Percentiles rank a stretch among this genome's conserved stretches.
phyloP scores from a whole-genome alignment of 2,329 filamentous ascomycete species.

The Penicillium griseofulvum region DNA sequence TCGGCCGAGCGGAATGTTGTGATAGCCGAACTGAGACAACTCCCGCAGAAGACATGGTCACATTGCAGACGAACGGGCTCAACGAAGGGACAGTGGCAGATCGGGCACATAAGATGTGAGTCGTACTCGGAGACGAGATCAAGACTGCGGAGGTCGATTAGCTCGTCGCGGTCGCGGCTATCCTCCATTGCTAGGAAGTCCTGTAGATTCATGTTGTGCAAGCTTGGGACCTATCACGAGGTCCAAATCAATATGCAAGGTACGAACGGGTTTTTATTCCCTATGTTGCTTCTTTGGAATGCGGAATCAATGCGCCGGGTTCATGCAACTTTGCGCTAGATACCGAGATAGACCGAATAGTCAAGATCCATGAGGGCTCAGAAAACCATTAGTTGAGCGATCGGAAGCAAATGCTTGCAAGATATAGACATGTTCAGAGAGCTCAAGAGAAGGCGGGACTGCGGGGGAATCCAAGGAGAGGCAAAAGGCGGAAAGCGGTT shows the following conservation, averaged over 20 bases:
- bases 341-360: slow-evolving; percentile 19
- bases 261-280: neutral
- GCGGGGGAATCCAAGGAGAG: slow-evolving; percentile 12
- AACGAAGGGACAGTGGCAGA: slow-evolving; percentile 63
- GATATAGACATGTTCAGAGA: slow-evolving; percentile 1
- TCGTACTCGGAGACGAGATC: slow-evolving; percentile 59
- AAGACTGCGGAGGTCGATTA: slow-evolving; percentile 56
- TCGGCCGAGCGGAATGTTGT: slow-evolving; percentile 32
- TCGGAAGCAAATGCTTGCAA: slow-evolving; percentile 1
- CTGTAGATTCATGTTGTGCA: slow-evolving; percentile 30
- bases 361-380: slow-evolving; percentile 22
- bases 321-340: slow-evolving; percentile 14
- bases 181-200: slow-evolving; percentile 34
- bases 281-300: slow-evolving; percentile 3
- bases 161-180: slow-evolving; percentile 27
- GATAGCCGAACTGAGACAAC: slow-evolving; percentile 55
- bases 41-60: slow-evolving; percentile 63
- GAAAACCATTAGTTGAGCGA: slow-evolving; percentile 3
- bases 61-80: slow-evolving; percentile 58
- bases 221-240: neutral
- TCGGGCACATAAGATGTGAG: slow-evolving; percentile 61
- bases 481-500: slow-evolving; percentile 23
- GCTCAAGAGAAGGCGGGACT: slow-evolving; percentile 11
- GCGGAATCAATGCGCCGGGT: slow-evolving; percentile 14
- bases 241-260: neutral